A percentile compares a stretch with the other conserved stretches of the same genome.
These are phyloP conservation scores for Claviceps fusiformis DNA, from an alignment of 2,329 filamentous ascomycete genomes.

Conservation along the genomic window DNA sequence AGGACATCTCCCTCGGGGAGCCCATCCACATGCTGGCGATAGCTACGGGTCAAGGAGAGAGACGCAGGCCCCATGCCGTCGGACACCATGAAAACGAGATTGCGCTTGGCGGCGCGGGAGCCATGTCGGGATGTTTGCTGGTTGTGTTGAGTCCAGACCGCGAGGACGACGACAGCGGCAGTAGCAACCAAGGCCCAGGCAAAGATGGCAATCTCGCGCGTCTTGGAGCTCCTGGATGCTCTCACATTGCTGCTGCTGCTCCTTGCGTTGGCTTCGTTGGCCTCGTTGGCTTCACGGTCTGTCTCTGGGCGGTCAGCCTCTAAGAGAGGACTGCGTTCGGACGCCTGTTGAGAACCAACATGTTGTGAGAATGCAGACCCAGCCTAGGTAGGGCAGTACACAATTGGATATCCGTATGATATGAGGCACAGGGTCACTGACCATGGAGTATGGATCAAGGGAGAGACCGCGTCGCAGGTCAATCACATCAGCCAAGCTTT, in stretches of 20 bases:
- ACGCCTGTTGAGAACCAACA: not conserved
- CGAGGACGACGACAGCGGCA: slow-evolving; percentile 3
- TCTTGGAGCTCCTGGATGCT: slow-evolving; percentile 36
- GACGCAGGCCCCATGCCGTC: slow-evolving; percentile 97
- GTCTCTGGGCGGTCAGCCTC: not conserved
- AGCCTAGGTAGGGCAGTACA: too few relatives aligned
- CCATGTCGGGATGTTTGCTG: slow-evolving; percentile 29
- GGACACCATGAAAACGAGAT: slow-evolving; percentile 97
- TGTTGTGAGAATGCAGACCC: not conserved
- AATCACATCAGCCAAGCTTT: not conserved
- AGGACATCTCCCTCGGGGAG: slow-evolving; percentile 66
- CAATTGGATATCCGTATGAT: too few relatives aligned
- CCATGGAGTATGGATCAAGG: not conserved
- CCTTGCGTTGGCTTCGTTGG: slow-evolving; percentile 61
- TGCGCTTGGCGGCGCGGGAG: slow-evolving; percentile 56
- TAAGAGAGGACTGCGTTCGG: slow-evolving; percentile 4
- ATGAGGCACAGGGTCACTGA: not conserved
- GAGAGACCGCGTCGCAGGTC: not conserved
- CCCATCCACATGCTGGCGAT: slow-evolving; percentile 61
- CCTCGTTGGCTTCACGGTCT: slow-evolving; percentile 37
- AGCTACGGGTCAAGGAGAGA: slow-evolving; percentile 73
- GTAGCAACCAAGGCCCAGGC: slow-evolving; percentile 4
- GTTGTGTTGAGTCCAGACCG: slow-evolving; percentile 60
- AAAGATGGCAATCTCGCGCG: slow-evolving; percentile 4
- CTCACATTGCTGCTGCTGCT: slow-evolving; percentile 55